Base-by-base conservation (phyloP, 768 basidiomycete genomes). In the Kondoa subrosea region DNA sequence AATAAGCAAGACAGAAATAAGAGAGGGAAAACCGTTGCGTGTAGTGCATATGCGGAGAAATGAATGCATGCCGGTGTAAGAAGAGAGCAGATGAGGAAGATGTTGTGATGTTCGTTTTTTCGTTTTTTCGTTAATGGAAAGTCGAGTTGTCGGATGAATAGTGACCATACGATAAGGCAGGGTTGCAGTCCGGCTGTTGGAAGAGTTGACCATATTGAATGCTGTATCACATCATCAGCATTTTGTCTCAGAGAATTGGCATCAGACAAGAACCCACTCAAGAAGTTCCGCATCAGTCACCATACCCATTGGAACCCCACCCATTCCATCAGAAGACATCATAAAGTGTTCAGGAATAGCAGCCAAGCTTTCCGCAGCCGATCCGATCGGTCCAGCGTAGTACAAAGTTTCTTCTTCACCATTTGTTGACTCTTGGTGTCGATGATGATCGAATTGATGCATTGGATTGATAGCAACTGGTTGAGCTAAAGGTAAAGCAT, bases 21-120 rank as follows among this genome's bases (percentile, higher is more conserved):
- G n/a, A n/a, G n/a, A n/a, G n/a, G n/a, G n/a, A 50, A 50, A 50
- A 21, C 40, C 40, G 40, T 8, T 50, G 40, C 12, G 21, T 8
- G 40, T 50, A 50, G 40, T 50, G 21, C 40, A 50, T 8, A 50
- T 50, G 40, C 8, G 40, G 21, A 8, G 40, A 50, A 21, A 50
- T 50, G 40, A 50, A 50, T n/a, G n/a, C n/a, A n/a, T 56, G 56
- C 56, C 56, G 56, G 56, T 56, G n/a, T n/a, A n/a, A n/a, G n/a
- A n/a, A n/a, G n/a, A n/a, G n/a, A 59, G 58, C 4, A 4, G 58
- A 59, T 14, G 58, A 59, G 58, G 58, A 8, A 30, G 58, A 59
- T 25, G 8, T 8, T 8, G 58, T 4, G n/a, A n/a, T n/a, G n/a
- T n/a, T n/a, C n/a, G n/a, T n/a, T n/a, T n/a, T n/a, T n/a, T n/a